Percentiles rank a stretch among this genome's conserved stretches.
Evolutionary conservation across 495 filamentous ascomycete species (phyloP).

Genomic region (Aspergillus homomorphus): DNA sequence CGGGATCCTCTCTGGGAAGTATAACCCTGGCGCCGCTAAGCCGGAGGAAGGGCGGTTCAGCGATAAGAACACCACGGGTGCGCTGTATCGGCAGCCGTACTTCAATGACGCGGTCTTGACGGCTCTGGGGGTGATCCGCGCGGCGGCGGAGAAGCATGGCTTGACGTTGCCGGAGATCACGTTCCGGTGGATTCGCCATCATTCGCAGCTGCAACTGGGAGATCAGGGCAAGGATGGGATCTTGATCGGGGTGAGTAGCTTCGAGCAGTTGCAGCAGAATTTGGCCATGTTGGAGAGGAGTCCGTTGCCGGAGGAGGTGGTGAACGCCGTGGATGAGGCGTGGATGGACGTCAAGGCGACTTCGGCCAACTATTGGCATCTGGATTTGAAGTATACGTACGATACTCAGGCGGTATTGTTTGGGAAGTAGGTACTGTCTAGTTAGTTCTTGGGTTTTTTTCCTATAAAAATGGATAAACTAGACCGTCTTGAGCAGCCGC

Average conservation of each 20-base stretch:
- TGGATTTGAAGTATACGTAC: slow-evolving; percentile 72
- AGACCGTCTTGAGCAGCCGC: no score
- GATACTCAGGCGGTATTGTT: slow-evolving; percentile 67
- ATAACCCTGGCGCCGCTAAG: slow-evolving; percentile 66
- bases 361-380: slow-evolving; percentile 71
- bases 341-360: slow-evolving; percentile 61
- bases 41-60: slow-evolving; percentile 70
- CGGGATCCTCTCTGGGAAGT: slow-evolving; percentile 82
- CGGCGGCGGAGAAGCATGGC: slow-evolving; percentile 67
- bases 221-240: slow-evolving; percentile 73
- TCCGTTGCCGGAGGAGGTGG: slow-evolving; percentile 79
- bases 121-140: slow-evolving; percentile 69
- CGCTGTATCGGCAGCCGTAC: slow-evolving; percentile 72
- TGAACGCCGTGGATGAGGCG: slow-evolving; percentile 75
- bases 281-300: slow-evolving; percentile 79
- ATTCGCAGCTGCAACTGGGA: slow-evolving; percentile 70
- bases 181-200: slow-evolving; percentile 76
- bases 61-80: slow-evolving; percentile 51
- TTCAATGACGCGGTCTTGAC: slow-evolving; percentile 76
- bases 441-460: no score
- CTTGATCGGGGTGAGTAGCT: slow-evolving; percentile 73
- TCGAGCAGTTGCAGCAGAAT: slow-evolving; percentile 72
- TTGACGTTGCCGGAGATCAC: slow-evolving; percentile 81
- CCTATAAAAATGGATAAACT: no score
- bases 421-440: slow-evolving; percentile 31